phyloP scores from a whole-genome alignment of 768 basidiomycete genomes.

The Tricholoma sp. region DNA sequence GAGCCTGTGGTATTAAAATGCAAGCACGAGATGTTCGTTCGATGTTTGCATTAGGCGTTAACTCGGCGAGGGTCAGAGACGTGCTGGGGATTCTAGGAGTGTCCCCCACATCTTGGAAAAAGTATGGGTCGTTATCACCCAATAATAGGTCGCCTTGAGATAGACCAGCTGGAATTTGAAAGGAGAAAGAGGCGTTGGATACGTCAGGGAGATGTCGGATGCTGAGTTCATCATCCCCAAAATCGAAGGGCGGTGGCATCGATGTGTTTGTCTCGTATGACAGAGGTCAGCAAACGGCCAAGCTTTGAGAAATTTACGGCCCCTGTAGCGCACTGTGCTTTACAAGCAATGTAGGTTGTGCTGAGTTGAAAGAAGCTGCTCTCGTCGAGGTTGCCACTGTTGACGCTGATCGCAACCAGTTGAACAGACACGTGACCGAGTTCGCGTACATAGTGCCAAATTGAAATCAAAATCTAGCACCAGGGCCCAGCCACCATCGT shows the following conservation, averaged over 20 bases:
- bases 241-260: slow-evolving; percentile 23
- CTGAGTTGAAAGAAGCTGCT: no score
- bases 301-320: no score
- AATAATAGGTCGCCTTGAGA: slow-evolving; percentile 48
- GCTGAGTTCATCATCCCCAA: slow-evolving; percentile 40
- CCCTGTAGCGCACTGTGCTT: no score
- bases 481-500: no score
- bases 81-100: slow-evolving; percentile 22
- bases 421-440: no score
- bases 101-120: slow-evolving; percentile 38
- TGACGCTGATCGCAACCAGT: no score
- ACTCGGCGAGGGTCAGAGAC: slow-evolving; percentile 34
- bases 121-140: slow-evolving; percentile 39
- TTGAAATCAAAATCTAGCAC: no score
- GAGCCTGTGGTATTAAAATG: no score
- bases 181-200: slow-evolving; percentile 47
- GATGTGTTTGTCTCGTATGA: neutral
- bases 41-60: slow-evolving; percentile 13
- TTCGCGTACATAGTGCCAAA: no score
- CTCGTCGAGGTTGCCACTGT: no score
- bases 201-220: slow-evolving; percentile 51
- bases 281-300: no score
- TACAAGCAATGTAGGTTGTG: no score
- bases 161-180: slow-evolving; percentile 45
- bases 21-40: neutral